Evolutionary conservation across 2,329 filamentous ascomycete species (phyloP), one percentile per base, ranked within the genome.

Genomic region (Pseudocercospora macadamiae): DNA sequence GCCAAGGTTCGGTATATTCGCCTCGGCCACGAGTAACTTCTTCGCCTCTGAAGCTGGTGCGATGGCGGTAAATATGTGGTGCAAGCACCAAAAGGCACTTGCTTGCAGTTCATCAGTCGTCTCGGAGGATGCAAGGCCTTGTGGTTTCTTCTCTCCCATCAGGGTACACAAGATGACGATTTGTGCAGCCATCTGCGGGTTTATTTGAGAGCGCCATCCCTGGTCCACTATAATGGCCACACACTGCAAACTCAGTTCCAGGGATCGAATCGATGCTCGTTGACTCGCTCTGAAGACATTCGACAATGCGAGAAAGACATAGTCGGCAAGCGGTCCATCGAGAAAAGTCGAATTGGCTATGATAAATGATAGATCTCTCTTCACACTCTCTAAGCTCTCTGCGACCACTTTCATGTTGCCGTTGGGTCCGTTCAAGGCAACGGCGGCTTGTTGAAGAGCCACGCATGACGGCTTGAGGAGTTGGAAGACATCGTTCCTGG

Each of bases 301-400:
- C 0, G 91, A 92, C 0, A 99, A 79, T 0, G 95, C 95, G 63
- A 97, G 96, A 79, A 97, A 97, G 70, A 90, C 84, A 79, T 97
- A 99, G 77, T 97, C 93, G 12, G 93, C 91, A 16, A 97, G 79
- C 72, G 92, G 93, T 53, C 87, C 83, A 72, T 97, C 91, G 16
- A 97, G 72, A 1, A 71, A 67, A 63, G 74, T 68, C 32, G 76
- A 73, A 6, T 68, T 68, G 14, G 64, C 59, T 1, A 56, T 59
- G 48, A 76, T 58, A 0, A 65, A 48, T 19, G 66, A 60, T 1
- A 86, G 73, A 14, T 73, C 71, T 6, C 71, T 64, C 9, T 82
- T 71, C 4, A 87, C 69, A 1, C 71, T 67, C 49, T 80, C 75
- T 19, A 87, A 74, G 26, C 77, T 75, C 45, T 74, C 69, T 3